These are phyloP conservation scores for Fusarium armeniacum DNA, from an alignment of 2,329 filamentous ascomycete genomes.

Conservation along the genomic window DNA sequence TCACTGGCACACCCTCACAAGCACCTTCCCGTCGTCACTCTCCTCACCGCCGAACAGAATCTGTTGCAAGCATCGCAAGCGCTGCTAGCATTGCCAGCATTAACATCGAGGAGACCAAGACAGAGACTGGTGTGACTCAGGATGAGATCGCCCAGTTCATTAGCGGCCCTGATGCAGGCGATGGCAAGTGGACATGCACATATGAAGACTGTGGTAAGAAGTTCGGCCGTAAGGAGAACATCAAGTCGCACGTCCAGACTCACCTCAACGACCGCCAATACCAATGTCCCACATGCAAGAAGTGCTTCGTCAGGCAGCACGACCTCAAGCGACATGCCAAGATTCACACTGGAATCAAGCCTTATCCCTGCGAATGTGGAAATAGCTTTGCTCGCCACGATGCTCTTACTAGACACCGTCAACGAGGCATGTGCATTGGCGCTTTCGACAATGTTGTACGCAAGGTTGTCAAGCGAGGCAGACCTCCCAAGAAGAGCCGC, in stretches of 20 bases:
- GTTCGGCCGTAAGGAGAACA: constrained; percentile 98
- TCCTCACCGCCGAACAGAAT: constrained; percentile 70
- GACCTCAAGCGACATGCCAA: constrained; percentile 97
- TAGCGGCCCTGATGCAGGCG: constrained; percentile 76
- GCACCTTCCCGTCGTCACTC: constrained; percentile 46
- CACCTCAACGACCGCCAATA: constrained; percentile 97
- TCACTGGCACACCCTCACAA: constrained; percentile 36
- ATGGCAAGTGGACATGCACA: constrained; percentile 84
- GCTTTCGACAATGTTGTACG: constrained; percentile 84
- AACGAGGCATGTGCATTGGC: constrained; percentile 96
- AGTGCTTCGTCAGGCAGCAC: constrained; percentile 97
- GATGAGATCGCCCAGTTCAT: constrained; percentile 87
- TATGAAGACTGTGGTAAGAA: constrained; percentile 85
- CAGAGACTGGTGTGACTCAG: constrained; percentile 85
- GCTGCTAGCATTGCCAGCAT: constrained; percentile 72
- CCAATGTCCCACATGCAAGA: constrained; percentile 91
- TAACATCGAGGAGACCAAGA: constrained; percentile 75
- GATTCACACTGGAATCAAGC: constrained; percentile 96
- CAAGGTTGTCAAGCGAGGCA: constrained; percentile 72
- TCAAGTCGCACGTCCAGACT: constrained; percentile 98
- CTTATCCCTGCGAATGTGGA: constrained; percentile 93
- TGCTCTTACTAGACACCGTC: constrained; percentile 91
- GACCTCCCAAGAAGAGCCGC: constrained; percentile 70
- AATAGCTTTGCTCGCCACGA: constrained; percentile 96
- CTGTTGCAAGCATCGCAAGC: constrained; percentile 69